phyloP scores from a whole-genome alignment of 2,329 filamentous ascomycete species.

The Cytospora schulzeri region DNA sequence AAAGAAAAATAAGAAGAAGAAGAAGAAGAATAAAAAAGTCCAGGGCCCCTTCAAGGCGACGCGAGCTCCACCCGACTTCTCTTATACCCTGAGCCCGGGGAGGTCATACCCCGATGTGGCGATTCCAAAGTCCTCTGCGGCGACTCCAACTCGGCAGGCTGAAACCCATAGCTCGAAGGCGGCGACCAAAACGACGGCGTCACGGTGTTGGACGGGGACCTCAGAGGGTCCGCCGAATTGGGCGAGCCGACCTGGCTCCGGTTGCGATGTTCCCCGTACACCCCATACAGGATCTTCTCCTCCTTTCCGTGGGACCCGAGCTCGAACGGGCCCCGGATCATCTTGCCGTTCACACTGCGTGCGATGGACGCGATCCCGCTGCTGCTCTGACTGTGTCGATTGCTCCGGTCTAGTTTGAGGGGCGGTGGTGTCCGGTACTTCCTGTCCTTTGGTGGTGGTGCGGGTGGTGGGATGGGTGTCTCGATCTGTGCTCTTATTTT shows the following conservation, averaged over 20 bases:
- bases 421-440: conserved; percentile 10
- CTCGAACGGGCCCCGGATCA: conserved; percentile 25
- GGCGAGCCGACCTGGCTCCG: conserved; percentile 12
- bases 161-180: conserved; percentile 17
- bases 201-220: not conserved
- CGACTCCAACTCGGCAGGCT: conserved; percentile 26
- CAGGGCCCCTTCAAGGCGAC: not conserved
- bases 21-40: too few relatives aligned
- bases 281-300: conserved; percentile 8
- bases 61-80: conserved; percentile 9
- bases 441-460: conserved; percentile 20
- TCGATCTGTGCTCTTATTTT: conserved; percentile 17
- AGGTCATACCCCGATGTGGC: conserved; percentile 12
- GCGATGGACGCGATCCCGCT: conserved; percentile 15
- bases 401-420: not conserved
- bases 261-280: conserved; percentile 9
- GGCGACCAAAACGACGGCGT: conserved; percentile 19
- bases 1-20: too few relatives aligned
- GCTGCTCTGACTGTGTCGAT: not conserved
- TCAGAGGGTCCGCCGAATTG: conserved; percentile 8
- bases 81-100: not conserved
- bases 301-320: conserved; percentile 8
- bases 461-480: conserved; percentile 9
- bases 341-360: conserved; percentile 13
- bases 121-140: conserved; percentile 24